Conservation (phyloP, 73 alveolate species). For the Uronychia setigera region DNA sequence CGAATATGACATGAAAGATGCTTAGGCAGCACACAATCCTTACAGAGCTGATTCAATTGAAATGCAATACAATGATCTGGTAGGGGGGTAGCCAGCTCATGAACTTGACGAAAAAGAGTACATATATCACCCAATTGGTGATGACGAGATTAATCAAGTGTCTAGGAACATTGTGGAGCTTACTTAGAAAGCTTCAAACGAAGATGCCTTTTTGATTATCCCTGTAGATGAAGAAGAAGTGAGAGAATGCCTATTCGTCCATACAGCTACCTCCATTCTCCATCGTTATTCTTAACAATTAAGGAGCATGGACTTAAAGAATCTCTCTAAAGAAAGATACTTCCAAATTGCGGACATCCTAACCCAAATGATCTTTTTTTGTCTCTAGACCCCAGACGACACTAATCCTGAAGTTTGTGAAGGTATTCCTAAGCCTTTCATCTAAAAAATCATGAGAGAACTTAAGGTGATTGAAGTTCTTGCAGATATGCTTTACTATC, state of each 20-base stretch:
- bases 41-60: not conserved
- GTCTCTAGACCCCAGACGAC: conserved; percentile 23
- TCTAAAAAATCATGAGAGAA: conserved; percentile 37
- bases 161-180: conserved; percentile 48
- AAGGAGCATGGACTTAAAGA: conserved; percentile 2
- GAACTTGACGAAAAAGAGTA: conserved; percentile 3
- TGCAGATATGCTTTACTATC: conserved; percentile 20
- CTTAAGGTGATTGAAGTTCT: conserved; percentile 26
- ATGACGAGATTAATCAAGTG: conserved; percentile 53
- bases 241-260: conserved; percentile 49
- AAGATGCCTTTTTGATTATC: conserved; percentile 61
- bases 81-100: not conserved
- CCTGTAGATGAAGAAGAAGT: conserved; percentile 34
- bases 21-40: not conserved
- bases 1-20: conserved; percentile 1
- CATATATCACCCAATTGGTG: conserved; percentile 60
- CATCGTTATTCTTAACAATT: not conserved
- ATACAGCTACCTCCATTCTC: conserved; percentile 41
- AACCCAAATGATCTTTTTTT: conserved; percentile 20
- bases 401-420: conserved; percentile 28
- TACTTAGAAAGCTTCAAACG: conserved; percentile 39
- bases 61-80: not conserved
- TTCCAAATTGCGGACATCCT: conserved; percentile 14
- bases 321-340: conserved; percentile 4
- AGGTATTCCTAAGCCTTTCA: conserved; percentile 12